Conservation (phyloP, 2,329 filamentous ascomycete genomes). For the Aureobasidium sp. region DNA sequence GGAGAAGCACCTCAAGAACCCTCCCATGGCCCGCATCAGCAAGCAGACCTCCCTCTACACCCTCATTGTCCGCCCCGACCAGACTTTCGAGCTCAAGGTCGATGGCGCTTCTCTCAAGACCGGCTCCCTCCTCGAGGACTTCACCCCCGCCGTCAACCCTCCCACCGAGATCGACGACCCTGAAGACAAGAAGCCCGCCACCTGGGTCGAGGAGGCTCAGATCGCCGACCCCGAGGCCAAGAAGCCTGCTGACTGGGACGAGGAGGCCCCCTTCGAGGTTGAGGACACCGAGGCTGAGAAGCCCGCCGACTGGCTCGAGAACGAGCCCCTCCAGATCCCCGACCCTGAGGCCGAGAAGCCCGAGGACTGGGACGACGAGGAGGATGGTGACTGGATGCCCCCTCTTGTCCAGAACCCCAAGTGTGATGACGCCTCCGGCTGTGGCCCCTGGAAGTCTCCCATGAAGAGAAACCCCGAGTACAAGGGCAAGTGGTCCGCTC, state of each 20-base stretch:
- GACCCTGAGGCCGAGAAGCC: slow-evolving; percentile 97
- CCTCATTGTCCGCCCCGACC: slow-evolving; percentile 90
- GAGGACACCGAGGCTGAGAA: slow-evolving; percentile 84
- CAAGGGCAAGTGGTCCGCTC: slow-evolving; percentile 98
- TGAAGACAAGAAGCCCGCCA: slow-evolving; percentile 86
- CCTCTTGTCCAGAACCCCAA: slow-evolving; percentile 92
- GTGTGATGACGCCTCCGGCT: slow-evolving; percentile 87
- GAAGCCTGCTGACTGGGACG: slow-evolving; percentile 98
- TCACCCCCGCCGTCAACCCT: slow-evolving; percentile 88
- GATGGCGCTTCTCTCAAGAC: slow-evolving; percentile 83
- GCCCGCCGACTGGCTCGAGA: slow-evolving; percentile 93
- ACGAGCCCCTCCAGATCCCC: slow-evolving; percentile 71
- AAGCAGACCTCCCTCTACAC: slow-evolving; percentile 96
- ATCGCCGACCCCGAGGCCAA: slow-evolving; percentile 87
- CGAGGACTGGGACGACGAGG: slow-evolving; percentile 98
- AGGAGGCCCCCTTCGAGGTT: slow-evolving; percentile 95
- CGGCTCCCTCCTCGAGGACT: slow-evolving; percentile 89
- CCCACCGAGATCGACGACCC: slow-evolving; percentile 88
- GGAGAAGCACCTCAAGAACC: slow-evolving; percentile 91
- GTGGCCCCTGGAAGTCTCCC: slow-evolving; percentile 85
- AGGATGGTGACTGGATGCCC: slow-evolving; percentile 94
- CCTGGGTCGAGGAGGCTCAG: slow-evolving; percentile 91
- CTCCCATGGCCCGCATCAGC: slow-evolving; percentile 77
- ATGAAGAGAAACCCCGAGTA: slow-evolving; percentile 91
- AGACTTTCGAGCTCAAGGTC: slow-evolving; percentile 87